Base-by-base conservation (phyloP, 2,329 filamentous ascomycete species). In the Rhinocladiella similis region DNA sequence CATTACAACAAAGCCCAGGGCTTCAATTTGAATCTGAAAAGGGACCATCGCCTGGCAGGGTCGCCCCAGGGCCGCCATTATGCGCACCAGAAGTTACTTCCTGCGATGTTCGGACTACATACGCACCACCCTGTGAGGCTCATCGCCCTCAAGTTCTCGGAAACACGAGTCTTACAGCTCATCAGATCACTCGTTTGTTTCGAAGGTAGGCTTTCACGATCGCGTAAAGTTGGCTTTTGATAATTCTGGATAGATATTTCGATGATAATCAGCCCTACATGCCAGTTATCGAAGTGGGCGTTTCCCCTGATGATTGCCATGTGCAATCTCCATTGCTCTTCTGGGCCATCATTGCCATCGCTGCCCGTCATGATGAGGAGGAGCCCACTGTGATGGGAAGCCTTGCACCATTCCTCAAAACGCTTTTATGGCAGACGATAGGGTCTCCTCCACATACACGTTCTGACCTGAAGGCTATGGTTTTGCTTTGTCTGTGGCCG, bases 291-390 rank as follows among this genome's bases (percentile, higher is more conserved):
- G 48, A 50, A 22, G 36, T 4, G 7, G 6, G 10, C 10, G 20
- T 36, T 18, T 42, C 75, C 6, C 78, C 83, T 2, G 80, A 85
- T 25, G 77, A 82, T 45, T 85, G 82, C 67, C 81, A 81, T 62
- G 75, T 75, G 16, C 72, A 79, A 29, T 84, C 81, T 43, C 82
- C 80, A n/a, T 71, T 88, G 4, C 75, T 88, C 10, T 86, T 86
- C 69, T 88, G 85, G 85, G 82, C 83, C 29, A 83, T 88, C 47
- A 75, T 87, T 45, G 80, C 81, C 39, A 79, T 86, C 38, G 84
- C 83, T 13, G 80, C 83, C 35, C 79, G 85, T 45, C 79, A 83
- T 43, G 86, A 82, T 59, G 75, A 77, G 18, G 68, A 72, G 10
- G 82, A 85, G 57, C 72, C 78, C 0, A 73, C 72, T 12, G 70